Percentiles rank a stretch among this genome's conserved stretches.
These are phyloP conservation scores for bread wheat (Triticum aestivum) DNA, from an alignment of 176 grass and related monocot species.

Conservation along the genomic window DNA sequence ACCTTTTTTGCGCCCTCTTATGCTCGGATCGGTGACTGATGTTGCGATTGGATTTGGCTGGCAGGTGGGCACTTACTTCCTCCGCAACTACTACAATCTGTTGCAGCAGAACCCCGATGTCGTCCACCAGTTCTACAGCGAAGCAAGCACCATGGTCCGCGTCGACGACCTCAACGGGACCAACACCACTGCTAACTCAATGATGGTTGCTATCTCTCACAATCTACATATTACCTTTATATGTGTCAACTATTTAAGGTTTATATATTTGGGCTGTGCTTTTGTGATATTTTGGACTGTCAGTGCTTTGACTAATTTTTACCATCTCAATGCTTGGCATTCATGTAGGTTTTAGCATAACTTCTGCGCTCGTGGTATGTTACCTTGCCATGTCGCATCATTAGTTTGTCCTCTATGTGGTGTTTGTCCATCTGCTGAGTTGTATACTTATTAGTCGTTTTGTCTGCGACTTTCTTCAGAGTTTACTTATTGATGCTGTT, in stretches of 20 bases:
- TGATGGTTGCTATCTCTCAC: slow-evolving; percentile 45
- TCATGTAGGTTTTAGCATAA: neutral
- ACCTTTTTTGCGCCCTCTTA: neutral
- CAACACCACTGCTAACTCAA: slow-evolving; percentile 46
- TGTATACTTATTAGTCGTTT: neutral
- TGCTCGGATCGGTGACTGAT: neutral
- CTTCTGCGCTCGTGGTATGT: neutral
- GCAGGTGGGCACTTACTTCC: slow-evolving; percentile 84
- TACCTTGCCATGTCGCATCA: neutral
- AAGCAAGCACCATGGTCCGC: slow-evolving; percentile 75
- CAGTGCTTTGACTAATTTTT: neutral
- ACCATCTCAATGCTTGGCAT: neutral
- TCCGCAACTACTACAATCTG: slow-evolving; percentile 81
- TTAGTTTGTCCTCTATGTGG: neutral
- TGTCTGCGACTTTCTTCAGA: neutral
- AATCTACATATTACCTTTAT: neutral
- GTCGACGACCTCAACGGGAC: slow-evolving; percentile 59
- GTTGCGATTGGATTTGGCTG: slow-evolving; percentile 7
- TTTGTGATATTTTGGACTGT: no score
- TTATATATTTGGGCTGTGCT: neutral
- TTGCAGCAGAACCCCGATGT: slow-evolving; percentile 70
- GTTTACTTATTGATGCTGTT: neutral
- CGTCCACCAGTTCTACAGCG: slow-evolving; percentile 91
- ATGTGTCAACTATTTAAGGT: neutral
- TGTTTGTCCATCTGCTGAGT: neutral